These are phyloP conservation scores for Zymoseptoria ardabiliae DNA, from an alignment of 2,329 filamentous ascomycete genomes.

Conservation along the genomic window DNA sequence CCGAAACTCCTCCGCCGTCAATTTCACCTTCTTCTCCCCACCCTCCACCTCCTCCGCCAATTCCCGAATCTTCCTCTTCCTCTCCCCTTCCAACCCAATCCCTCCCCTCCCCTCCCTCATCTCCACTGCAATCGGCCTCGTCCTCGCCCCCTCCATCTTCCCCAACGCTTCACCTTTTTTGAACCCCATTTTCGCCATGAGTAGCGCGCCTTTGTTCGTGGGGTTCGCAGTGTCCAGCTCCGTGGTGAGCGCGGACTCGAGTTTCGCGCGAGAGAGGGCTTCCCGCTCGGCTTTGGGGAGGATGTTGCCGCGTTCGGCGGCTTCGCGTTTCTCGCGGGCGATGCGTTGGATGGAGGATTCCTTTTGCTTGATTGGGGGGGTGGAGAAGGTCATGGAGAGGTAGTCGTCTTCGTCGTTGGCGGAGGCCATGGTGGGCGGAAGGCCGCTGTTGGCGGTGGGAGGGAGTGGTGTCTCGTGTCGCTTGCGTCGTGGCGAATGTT, in stretches of 20 bases:
- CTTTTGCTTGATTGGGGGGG: constrained; percentile 46
- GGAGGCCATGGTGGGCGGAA: constrained; percentile 13
- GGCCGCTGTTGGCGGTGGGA: neutral
- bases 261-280: constrained; percentile 62
- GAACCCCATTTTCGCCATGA: constrained; percentile 97
- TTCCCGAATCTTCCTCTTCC: constrained; percentile 62
- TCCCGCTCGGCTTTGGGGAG: constrained; percentile 79
- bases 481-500: neutral
- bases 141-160: constrained; percentile 44
- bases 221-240: constrained; percentile 52
- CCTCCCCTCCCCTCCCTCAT: constrained; percentile 75
- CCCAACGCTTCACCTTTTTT: constrained; percentile 68
- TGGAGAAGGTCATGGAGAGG: constrained; percentile 88
- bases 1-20: constrained; percentile 63
- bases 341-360: constrained; percentile 58
- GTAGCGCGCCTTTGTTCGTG: constrained; percentile 75
- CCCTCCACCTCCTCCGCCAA: constrained; percentile 45
- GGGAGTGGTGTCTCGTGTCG: neutral
- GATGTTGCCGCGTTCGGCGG: constrained; percentile 53
- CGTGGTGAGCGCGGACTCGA: constrained; percentile 69
- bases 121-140: constrained; percentile 68
- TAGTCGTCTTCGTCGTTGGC: constrained; percentile 79
- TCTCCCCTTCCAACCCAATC: constrained; percentile 75
- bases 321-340: constrained; percentile 47
- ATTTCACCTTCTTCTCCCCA: constrained; percentile 53